Percentiles rank a stretch among this genome's conserved stretches.
These are phyloP conservation scores for Chrysoporthe deuterocubensis DNA, from an alignment of 2,329 filamentous ascomycete species.

Conservation along the genomic window DNA sequence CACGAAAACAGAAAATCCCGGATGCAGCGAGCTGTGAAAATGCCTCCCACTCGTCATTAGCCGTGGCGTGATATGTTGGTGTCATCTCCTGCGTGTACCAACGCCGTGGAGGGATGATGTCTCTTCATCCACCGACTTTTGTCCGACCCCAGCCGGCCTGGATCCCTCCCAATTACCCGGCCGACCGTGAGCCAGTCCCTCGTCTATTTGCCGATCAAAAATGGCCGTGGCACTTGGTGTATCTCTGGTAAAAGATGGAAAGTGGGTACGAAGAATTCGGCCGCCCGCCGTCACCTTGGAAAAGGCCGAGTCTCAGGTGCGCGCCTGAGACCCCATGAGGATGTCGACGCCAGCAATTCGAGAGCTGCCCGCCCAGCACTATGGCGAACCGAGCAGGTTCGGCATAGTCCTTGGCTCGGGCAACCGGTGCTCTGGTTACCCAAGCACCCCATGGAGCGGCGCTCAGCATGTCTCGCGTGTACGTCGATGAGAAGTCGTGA, in stretches of 20 bases:
- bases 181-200: background rate
- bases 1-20: background rate
- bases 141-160: background rate
- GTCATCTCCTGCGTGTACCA: slow-evolving; percentile 4
- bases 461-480: background rate
- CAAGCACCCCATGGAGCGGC: background rate
- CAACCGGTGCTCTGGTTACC: background rate
- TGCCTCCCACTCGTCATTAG: slow-evolving; percentile 3
- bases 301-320: background rate
- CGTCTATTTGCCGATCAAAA: background rate
- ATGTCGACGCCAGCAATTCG: background rate
- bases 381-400: background rate
- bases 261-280: background rate
- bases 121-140: slow-evolving; percentile 1
- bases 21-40: background rate
- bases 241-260: background rate
- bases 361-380: too few species aligned
- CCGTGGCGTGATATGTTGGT: background rate
- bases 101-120: background rate
- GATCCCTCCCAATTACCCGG: background rate
- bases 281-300: background rate
- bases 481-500: background rate
- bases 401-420: background rate
- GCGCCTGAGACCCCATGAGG: background rate
- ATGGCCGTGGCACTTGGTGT: background rate